These are phyloP conservation scores for Syzygium aqueum DNA, from an alignment of 345 rosid species.

Conservation along the genomic window DNA sequence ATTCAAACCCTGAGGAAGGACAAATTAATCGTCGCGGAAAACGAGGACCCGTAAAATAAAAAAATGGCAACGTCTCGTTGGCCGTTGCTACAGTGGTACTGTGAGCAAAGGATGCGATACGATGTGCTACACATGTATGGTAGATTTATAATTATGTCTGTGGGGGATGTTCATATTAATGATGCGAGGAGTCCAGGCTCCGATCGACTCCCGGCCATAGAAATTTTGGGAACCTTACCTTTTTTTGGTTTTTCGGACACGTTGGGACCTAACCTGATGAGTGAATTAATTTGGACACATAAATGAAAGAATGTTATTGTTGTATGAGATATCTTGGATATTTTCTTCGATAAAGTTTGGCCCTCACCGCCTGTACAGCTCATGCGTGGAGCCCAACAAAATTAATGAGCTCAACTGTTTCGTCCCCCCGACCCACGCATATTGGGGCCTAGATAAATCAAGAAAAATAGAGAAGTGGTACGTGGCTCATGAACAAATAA, in stretches of 20 bases:
- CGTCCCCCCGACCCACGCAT: neutral
- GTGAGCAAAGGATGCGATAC: neutral
- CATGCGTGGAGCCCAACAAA: neutral
- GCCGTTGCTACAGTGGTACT: neutral
- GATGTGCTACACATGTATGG: neutral
- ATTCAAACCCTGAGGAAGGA: neutral
- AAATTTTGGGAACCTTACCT: too few relatives aligned
- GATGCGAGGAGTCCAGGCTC: neutral
- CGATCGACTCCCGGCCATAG: neutral
- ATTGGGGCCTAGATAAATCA: neutral
- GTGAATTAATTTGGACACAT: neutral
- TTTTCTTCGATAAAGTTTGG: neutral
- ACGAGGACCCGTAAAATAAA: neutral
- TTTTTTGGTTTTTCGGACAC: too few relatives aligned
- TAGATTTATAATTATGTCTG: neutral
- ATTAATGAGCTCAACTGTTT: neutral
- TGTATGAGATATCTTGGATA: neutral
- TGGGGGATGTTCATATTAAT: neutral
- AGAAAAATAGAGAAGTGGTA: neutral
- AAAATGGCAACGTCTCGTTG: neutral
- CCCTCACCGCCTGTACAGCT: neutral
- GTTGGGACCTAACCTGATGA: neutral
- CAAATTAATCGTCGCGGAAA: neutral
- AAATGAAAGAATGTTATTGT: neutral
- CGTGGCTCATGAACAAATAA: neutral